Evolutionary conservation across 805 yeast species (phyloP).

Genomic region (Suhomyces tanzawaensis): DNA sequence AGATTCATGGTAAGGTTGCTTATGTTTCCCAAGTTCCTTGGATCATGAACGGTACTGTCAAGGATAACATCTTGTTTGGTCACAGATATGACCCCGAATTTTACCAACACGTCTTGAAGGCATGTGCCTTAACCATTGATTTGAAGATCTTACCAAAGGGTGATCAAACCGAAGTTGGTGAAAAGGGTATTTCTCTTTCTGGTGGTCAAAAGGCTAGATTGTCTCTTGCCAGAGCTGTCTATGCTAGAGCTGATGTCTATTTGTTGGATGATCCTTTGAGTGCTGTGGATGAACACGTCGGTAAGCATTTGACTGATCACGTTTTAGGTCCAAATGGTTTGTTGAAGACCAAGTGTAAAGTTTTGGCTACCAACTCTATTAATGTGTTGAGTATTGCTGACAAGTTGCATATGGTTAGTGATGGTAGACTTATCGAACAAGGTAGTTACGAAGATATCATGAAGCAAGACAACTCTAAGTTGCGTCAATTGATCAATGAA

Average conservation of each 20-base stretch:
- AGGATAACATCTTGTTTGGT: slow-evolving; percentile 89
- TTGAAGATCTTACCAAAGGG: slow-evolving; percentile 80
- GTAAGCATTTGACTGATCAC: slow-evolving; percentile 75
- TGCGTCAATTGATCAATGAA: slow-evolving; percentile 56
- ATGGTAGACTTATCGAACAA: slow-evolving; percentile 66
- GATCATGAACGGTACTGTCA: slow-evolving; percentile 94
- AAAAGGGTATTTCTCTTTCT: slow-evolving; percentile 91
- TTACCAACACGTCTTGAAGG: slow-evolving; percentile 75
- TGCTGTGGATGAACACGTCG: slow-evolving; percentile 98
- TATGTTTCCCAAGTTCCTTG: slow-evolving; percentile 94
- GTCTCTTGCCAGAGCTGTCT: slow-evolving; percentile 92
- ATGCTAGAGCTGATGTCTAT: slow-evolving; percentile 89
- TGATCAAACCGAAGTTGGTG: slow-evolving; percentile 92
- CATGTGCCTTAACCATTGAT: slow-evolving; percentile 85
- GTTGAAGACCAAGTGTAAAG: slow-evolving; percentile 66
- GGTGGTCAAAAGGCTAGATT: slow-evolving; percentile 98
- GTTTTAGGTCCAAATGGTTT: slow-evolving; percentile 83
- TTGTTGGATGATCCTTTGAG: slow-evolving; percentile 88
- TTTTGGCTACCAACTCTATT: slow-evolving; percentile 85
- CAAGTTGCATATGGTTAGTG: slow-evolving; percentile 63
- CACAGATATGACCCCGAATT: slow-evolving; percentile 77
- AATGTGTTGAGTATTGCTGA: slow-evolving; percentile 77
- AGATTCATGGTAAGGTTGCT: slow-evolving; percentile 74
- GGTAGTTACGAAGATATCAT: slow-evolving; percentile 58
- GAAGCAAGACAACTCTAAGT: slow-evolving; percentile 44